phyloP scores from a whole-genome alignment of 2,329 filamentous ascomycete species.

The Phaeosphaeria sp. region DNA sequence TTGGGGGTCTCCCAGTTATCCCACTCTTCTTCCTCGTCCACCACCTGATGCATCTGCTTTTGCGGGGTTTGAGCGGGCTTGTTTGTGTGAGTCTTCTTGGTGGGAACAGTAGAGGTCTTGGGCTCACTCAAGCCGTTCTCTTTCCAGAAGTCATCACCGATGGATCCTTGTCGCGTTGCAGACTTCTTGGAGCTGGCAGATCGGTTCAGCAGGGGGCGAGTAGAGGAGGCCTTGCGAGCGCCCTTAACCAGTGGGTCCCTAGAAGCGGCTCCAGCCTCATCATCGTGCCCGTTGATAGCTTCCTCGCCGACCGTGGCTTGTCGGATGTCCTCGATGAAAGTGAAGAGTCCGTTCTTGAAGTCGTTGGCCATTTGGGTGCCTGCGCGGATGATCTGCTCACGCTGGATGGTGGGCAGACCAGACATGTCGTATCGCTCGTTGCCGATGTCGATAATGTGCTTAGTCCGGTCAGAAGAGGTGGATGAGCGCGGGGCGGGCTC shows the following conservation, averaged over 20 bases:
- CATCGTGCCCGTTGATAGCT: constrained; percentile 59
- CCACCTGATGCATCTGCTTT: constrained; percentile 41
- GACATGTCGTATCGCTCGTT: constrained; percentile 42
- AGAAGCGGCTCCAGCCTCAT: constrained; percentile 42
- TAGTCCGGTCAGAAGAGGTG: constrained; percentile 42
- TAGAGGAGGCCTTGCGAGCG: constrained; percentile 36
- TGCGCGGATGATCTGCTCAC: constrained; percentile 48
- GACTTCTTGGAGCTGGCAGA: constrained; percentile 43
- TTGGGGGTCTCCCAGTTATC: constrained; percentile 63
- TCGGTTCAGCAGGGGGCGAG: constrained; percentile 38
- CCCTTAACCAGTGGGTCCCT: constrained; percentile 35
- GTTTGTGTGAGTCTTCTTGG: constrained; percentile 50
- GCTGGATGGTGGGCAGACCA: constrained; percentile 41
- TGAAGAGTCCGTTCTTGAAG: constrained; percentile 87
- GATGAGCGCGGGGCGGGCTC: constrained; percentile 26
- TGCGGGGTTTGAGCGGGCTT: constrained; percentile 47
- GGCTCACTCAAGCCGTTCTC: constrained; percentile 51
- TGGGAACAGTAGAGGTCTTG: constrained; percentile 37
- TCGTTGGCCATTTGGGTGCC: constrained; percentile 85
- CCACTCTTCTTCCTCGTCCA: constrained; percentile 61
- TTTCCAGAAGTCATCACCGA: constrained; percentile 53
- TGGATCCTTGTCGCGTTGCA: constrained; percentile 36
- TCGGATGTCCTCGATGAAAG: constrained; percentile 92
- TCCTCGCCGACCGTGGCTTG: constrained; percentile 97
- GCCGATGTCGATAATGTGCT: constrained; percentile 32